A percentile compares a stretch with the other conserved stretches of the same genome.
Conservation (phyloP, 1,139 yeast species). For the Suhomyces bribrorum region DNA sequence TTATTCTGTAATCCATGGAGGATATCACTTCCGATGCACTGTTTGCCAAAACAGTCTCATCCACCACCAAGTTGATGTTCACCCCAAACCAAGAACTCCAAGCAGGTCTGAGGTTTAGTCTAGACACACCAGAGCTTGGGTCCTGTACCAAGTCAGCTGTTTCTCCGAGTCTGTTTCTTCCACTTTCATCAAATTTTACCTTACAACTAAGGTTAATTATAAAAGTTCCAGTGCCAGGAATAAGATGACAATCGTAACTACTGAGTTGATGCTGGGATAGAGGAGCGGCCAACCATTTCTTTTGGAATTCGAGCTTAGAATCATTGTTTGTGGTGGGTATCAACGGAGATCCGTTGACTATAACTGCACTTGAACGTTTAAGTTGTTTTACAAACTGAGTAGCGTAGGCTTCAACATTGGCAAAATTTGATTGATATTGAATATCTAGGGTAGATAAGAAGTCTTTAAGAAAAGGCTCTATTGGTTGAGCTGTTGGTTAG, state of each 20-base stretch:
- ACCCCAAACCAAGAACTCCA: constrained; percentile 78
- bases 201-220: constrained; percentile 60
- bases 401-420: constrained; percentile 51
- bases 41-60: constrained; percentile 50
- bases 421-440: constrained; percentile 30
- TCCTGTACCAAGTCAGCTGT: constrained; percentile 47
- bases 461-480: constrained; percentile 47
- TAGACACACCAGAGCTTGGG: constrained; percentile 15
- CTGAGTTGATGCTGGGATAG: constrained; percentile 61
- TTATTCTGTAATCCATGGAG: constrained; percentile 64
- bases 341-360: constrained; percentile 67
- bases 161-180: constrained; percentile 62
- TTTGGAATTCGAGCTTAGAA: constrained; percentile 59
- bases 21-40: constrained; percentile 49
- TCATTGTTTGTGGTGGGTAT: constrained; percentile 37
- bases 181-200: constrained; percentile 74
- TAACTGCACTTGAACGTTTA: constrained; percentile 49
- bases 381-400: constrained; percentile 51
- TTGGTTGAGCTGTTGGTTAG: constrained; percentile 38
- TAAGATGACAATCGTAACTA: constrained; percentile 64
- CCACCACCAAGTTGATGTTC: constrained; percentile 57
- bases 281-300: constrained; percentile 65
- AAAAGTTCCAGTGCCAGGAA: constrained; percentile 67
- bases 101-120: constrained; percentile 30
- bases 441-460: constrained; percentile 41